Conservation (phyloP, 441 rosid species). For the Adansonia madagascariensis region DNA sequence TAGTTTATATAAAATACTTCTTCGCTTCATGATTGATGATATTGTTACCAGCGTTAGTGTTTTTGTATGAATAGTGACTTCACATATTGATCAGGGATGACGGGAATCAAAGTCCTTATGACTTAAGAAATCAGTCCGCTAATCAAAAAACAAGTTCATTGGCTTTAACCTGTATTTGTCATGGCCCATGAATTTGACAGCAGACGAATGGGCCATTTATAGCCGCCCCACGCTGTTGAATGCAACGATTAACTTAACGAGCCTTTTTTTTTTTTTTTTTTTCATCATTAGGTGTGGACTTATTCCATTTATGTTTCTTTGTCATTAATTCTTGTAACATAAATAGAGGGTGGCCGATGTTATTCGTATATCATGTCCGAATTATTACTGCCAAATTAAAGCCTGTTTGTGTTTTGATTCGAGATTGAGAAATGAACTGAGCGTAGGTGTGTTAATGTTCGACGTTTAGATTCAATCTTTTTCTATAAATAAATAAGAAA, state of each 20-base stretch:
- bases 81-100: background rate
- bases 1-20: background rate
- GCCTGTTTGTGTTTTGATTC: background rate
- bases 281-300: background rate
- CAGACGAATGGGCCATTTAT: background rate
- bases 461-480: background rate
- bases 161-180: background rate
- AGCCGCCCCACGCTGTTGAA: background rate
- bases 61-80: background rate
- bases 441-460: background rate
- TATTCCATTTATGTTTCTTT: background rate
- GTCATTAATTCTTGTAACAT: background rate
- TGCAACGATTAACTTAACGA: background rate
- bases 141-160: background rate
- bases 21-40: background rate
- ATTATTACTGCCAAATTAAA: background rate
- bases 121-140: background rate
- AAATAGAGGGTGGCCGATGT: background rate
- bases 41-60: background rate
- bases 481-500: background rate
- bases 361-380: background rate
- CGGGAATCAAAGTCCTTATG: background rate
- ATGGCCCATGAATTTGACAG: background rate
- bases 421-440: background rate
- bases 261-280: background rate